Base-by-base conservation (phyloP, 176 grass and related monocot genomes). In the Oryza coarctata region DNA sequence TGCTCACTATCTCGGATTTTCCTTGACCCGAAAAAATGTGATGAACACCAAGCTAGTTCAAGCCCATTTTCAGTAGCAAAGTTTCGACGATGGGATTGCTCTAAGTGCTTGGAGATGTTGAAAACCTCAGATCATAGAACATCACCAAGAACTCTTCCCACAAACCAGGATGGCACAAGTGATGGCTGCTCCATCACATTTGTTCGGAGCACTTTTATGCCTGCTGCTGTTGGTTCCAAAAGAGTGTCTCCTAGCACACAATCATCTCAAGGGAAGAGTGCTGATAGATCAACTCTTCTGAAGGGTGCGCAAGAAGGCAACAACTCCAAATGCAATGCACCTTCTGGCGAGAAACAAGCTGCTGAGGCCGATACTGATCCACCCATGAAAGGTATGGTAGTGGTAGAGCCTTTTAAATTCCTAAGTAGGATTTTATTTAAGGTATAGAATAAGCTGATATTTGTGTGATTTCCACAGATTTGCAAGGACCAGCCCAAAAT, bases 21-120 rank as follows among this genome's bases (percentile, higher is more conserved):
- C 13, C 3, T n/a, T 68, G 73, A 80, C 28, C 73, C 86, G 77
- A 17, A 77, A 87, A 22, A 86, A 44, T 13, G 33, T 29, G 49
- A 80, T 44, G 73, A 71, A 23, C 44, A 34, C 15, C 60, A 11
- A 32, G 38, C 32, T 35, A 68, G 49, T 36, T 66, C 65, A 3
- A 35, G 41, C 60, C 82, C 88, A 20, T 38, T 89, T 78, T 77
- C 67, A 6, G 78, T 70, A 25, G 63, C 65, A 85, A 84, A 86
- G 32, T 97, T 91, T 80, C 77, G 44, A 71, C 81, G 49, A 55
- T 97, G 94, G 94, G 82, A 97, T 78, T 97, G 94, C 84, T 70
- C 80, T 49, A 57, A 45, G 58, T 97, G 94, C 65, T 62, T 91
- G 67, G 75, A 71, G 50, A 86, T 75, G 77, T 3, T 71, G 50